A percentile compares a stretch with the other conserved stretches of the same genome.
Conservation (phyloP, 1,284 basidiomycete species). For the Ceratobasidium sp. region DNA sequence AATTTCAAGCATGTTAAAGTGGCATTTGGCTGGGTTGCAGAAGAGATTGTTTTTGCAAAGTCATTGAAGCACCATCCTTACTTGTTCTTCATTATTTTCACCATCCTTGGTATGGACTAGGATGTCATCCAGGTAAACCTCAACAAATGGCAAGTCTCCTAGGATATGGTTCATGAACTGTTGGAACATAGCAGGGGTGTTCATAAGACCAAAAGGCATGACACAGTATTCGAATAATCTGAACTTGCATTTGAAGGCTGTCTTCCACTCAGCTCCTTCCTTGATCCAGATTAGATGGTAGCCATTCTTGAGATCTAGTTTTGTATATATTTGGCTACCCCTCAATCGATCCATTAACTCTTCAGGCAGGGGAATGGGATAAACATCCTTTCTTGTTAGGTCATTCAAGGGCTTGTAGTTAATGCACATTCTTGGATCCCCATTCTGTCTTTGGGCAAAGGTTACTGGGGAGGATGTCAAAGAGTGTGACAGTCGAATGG, state of each 20-base stretch:
- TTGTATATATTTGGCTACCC: slow-evolving; percentile 25
- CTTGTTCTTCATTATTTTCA: slow-evolving; percentile 17
- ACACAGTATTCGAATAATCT: slow-evolving; percentile 39
- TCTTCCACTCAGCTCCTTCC: slow-evolving; percentile 37
- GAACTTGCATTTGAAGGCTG: slow-evolving; percentile 32
- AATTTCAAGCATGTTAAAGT: slow-evolving; percentile 48
- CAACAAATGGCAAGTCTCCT: slow-evolving; percentile 8
- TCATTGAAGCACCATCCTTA: slow-evolving; percentile 39
- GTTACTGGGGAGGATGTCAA: slow-evolving; percentile 37
- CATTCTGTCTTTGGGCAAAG: slow-evolving; percentile 37
- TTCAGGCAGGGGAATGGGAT: slow-evolving; percentile 24
- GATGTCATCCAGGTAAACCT: slow-evolving; percentile 42
- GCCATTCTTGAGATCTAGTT: slow-evolving; percentile 19
- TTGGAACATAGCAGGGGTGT: slow-evolving; percentile 30
- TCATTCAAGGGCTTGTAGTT: slow-evolving; percentile 37
- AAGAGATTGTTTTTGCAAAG: slow-evolving; percentile 39
- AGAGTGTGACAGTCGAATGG: slow-evolving; percentile 34
- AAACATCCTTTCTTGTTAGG: slow-evolving; percentile 35
- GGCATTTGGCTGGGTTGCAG: slow-evolving; percentile 47
- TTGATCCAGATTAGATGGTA: slow-evolving; percentile 24
- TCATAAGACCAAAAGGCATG: slow-evolving; percentile 34
- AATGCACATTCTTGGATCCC: slow-evolving; percentile 26
- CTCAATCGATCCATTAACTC: slow-evolving; percentile 29
- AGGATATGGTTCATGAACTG: slow-evolving; percentile 31
- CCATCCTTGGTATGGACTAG: slow-evolving; percentile 39